Conservation (phyloP, 2,329 filamentous ascomycete species). For the Penicillium sp. region DNA sequence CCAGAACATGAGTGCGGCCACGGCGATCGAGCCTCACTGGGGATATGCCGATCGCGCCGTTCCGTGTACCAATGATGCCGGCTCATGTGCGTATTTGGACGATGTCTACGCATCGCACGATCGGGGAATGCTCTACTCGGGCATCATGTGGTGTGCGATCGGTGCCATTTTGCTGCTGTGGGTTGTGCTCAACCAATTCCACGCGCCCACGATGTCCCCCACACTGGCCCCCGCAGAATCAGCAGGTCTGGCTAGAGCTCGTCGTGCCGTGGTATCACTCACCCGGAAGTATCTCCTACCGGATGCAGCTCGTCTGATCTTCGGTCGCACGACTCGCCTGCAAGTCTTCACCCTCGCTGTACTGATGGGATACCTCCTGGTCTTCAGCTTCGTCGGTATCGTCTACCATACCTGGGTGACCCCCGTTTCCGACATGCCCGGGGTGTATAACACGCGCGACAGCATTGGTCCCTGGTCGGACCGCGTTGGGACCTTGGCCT, state of each 20-base stretch:
- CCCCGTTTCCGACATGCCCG: conserved; percentile 59
- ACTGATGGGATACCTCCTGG: conserved; percentile 62
- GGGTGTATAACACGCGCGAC: conserved; percentile 63
- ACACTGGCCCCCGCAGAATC: neutral
- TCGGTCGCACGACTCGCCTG: conserved; percentile 68
- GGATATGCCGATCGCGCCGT: conserved; percentile 56
- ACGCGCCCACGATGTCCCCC: conserved; percentile 7
- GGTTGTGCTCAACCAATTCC: conserved; percentile 29
- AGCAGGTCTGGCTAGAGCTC: conserved; percentile 11
- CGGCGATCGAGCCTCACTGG: conserved; percentile 53
- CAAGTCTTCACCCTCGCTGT: conserved; percentile 64
- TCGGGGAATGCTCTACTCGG: conserved; percentile 56
- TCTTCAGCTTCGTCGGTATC: conserved; percentile 71
- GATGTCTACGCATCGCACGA: conserved; percentile 57
- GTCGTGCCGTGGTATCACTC: conserved; percentile 29
- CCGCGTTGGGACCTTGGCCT: conserved; percentile 69
- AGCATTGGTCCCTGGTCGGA: conserved; percentile 69
- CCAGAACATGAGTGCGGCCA: conserved; percentile 47
- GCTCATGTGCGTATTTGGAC: conserved; percentile 61
- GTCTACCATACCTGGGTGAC: conserved; percentile 69
- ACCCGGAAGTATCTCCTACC: conserved; percentile 60
- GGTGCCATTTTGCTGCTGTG: conserved; percentile 50
- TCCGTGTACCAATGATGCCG: conserved; percentile 60
- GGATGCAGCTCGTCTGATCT: conserved; percentile 59
- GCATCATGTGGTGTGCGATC: conserved; percentile 59